These are phyloP conservation scores for Nitzschia inconspicua DNA, from an alignment of 108 stramenopile species.

Conservation along the genomic window DNA sequence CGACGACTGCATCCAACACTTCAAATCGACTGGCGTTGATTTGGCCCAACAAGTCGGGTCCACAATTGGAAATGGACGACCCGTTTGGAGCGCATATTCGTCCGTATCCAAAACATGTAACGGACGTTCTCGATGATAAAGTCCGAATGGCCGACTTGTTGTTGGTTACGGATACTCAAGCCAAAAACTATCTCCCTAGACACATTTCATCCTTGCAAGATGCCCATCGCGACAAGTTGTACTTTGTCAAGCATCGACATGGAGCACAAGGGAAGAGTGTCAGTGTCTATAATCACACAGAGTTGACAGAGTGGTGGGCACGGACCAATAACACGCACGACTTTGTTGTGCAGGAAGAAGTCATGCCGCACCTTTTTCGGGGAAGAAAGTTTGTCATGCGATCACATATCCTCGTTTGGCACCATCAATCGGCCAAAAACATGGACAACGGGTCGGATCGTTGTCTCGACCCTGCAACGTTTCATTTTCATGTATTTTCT, in stretches of 20 bases:
- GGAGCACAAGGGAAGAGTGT: conserved; percentile 15
- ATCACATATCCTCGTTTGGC: neutral
- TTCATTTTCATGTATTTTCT: too few relatives aligned
- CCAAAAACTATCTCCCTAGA: too few relatives aligned
- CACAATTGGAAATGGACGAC: conserved; percentile 7
- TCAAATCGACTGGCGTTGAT: neutral
- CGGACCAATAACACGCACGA: conserved; percentile 6
- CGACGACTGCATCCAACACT: too few relatives aligned
- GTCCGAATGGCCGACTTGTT: neutral
- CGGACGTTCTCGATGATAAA: conserved; percentile 9
- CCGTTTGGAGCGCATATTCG: conserved; percentile 2
- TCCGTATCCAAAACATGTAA: conserved; percentile 3
- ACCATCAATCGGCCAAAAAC: neutral
- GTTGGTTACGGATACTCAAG: too few relatives aligned
- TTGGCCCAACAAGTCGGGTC: conserved; percentile 11
- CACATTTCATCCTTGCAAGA: too few relatives aligned
- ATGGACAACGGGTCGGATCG: neutral
- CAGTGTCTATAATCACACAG: neutral
- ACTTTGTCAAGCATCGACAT: conserved; percentile 12
- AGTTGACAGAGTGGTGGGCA: neutral
- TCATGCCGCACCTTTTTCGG: neutral
- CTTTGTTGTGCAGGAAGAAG: conserved; percentile 8
- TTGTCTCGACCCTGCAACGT: too few relatives aligned
- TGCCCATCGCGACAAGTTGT: neutral
- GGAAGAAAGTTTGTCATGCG: conserved; percentile 6